These are phyloP conservation scores for Fusarium equiseti DNA, from an alignment of 2,329 filamentous ascomycete genomes.

Conservation along the genomic window DNA sequence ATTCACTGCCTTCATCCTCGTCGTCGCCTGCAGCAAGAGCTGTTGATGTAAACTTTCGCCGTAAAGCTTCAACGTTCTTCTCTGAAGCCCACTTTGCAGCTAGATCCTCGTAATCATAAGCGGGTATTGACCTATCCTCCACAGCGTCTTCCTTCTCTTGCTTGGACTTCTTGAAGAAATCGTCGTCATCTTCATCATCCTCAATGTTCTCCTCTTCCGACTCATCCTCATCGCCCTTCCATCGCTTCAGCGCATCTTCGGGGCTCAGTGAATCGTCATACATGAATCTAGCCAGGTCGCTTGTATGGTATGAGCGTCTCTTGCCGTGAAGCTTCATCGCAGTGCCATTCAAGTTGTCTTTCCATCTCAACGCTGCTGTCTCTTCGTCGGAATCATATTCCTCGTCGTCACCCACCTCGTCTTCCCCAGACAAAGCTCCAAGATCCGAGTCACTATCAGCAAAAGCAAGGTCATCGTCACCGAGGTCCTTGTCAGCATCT, in stretches of 20 bases:
- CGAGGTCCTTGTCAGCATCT: conserved; percentile 62
- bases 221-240: conserved; percentile 76
- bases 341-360: conserved; percentile 83
- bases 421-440: conserved; percentile 79
- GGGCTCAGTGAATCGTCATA: conserved; percentile 86
- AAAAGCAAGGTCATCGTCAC: conserved; percentile 83
- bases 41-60: conserved; percentile 79
- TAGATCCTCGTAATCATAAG: conserved; percentile 82
- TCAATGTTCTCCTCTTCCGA: conserved; percentile 70
- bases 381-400: conserved; percentile 74
- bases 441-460: conserved; percentile 98
- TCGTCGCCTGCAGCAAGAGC: conserved; percentile 60
- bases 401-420: conserved; percentile 62
- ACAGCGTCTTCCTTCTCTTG: conserved; percentile 76
- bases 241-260: conserved; percentile 79
- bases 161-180: conserved; percentile 74
- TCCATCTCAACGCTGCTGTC: conserved; percentile 83
- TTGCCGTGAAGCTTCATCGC: conserved; percentile 78
- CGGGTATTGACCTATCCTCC: conserved; percentile 84
- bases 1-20: conserved; percentile 59
- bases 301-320: conserved; percentile 79
- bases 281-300: conserved; percentile 87
- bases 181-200: conserved; percentile 67
- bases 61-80: conserved; percentile 80
- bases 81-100: conserved; percentile 87